Percentiles rank a stretch among this genome's conserved stretches.
These are phyloP conservation scores for Anthracocystis setariae DNA, from an alignment of 1,284 basidiomycete species.

Conservation along the genomic window DNA sequence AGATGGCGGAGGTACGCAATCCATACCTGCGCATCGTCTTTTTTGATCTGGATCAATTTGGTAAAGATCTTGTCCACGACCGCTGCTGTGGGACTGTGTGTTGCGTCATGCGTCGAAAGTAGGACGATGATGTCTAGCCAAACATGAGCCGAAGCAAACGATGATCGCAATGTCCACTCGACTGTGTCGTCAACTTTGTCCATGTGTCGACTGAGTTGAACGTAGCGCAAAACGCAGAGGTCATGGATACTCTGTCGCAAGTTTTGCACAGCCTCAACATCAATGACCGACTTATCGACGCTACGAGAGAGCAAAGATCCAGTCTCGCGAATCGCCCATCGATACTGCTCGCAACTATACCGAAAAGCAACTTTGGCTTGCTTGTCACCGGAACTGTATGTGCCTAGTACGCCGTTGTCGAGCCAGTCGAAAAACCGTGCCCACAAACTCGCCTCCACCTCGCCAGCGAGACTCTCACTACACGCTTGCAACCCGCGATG, in stretches of 20 bases:
- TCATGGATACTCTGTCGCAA: conserved; percentile 42
- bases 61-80: conserved; percentile 23
- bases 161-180: conserved; percentile 31
- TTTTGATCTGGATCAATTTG: conserved; percentile 29
- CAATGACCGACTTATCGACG: conserved; percentile 6
- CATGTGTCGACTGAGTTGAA: conserved; percentile 20
- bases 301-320: conserved; percentile 34
- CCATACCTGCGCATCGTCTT: conserved; percentile 30
- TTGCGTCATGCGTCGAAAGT: not conserved
- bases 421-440: conserved; percentile 38
- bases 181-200: conserved; percentile 20
- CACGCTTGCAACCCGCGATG: conserved; percentile 35
- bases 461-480: conserved; percentile 8
- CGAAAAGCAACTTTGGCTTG: conserved; percentile 22
- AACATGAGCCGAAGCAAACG: conserved; percentile 22
- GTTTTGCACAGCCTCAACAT: conserved; percentile 27
- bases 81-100: not conserved
- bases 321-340: conserved; percentile 45
- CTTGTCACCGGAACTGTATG: conserved; percentile 10
- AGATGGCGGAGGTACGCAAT: conserved; percentile 20
- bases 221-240: conserved; percentile 32
- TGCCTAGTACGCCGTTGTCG: conserved; percentile 21
- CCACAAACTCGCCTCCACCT: conserved; percentile 30
- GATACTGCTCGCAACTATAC: conserved; percentile 33
- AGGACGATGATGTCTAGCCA: conserved; percentile 26